Percentiles rank a stretch among this genome's conserved stretches.
Conservation (phyloP, 306 rosid genomes). For the apple (Malus domestica) region ASM211411v1 NC_041798.1:28362501-28363000, state of each 20-base stretch:
- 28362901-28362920: background rate
- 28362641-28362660: background rate
- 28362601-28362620: background rate
- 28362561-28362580: background rate
- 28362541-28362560: background rate
- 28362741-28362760: background rate
- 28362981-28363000: conserved; percentile 9
- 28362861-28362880: background rate
- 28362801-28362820: conserved; percentile 15
- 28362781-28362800: background rate
- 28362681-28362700: background rate
- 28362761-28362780: background rate
- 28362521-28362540: background rate
- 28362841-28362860: background rate
- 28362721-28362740: background rate
- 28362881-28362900: background rate
- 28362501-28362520: conserved; percentile 1
- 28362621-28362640: background rate
- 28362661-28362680: background rate
- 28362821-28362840: conserved; percentile 1
- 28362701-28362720: background rate
- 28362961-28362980: background rate
- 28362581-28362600: background rate
- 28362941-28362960: conserved; percentile 10
- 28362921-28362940: conserved; percentile 8